Conservation (phyloP, 192 early-diverging fungal genomes). For the Coemansia sp. region DNA sequence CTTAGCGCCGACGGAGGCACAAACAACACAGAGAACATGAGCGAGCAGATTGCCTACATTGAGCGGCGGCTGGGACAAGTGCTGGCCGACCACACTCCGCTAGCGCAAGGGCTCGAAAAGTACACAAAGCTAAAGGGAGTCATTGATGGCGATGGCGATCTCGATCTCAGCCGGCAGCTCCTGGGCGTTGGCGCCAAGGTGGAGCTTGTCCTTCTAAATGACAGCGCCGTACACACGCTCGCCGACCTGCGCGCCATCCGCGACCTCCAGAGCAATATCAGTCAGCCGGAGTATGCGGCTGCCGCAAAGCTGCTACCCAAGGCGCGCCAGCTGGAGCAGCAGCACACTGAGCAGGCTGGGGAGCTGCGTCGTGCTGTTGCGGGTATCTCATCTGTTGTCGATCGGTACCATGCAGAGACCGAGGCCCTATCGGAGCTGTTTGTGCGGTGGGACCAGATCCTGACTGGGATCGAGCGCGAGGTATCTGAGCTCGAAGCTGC, state of each 20-base stretch:
- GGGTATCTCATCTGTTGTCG: constrained; percentile 37
- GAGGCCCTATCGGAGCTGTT: constrained; percentile 47
- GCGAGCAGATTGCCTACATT: constrained; percentile 27
- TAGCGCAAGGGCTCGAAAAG: constrained; percentile 29
- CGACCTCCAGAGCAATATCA: constrained; percentile 33
- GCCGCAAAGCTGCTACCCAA: constrained; percentile 27
- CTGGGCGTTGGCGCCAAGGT: constrained; percentile 41
- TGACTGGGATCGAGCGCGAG: constrained; percentile 35
- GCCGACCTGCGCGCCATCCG: constrained; percentile 34
- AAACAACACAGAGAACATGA: constrained; percentile 7
- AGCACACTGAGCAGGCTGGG: constrained; percentile 23
- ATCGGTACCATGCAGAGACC: constrained; percentile 44
- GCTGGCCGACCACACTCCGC: constrained; percentile 21
- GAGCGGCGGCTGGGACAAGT: constrained; percentile 27
- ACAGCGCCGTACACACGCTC: constrained; percentile 23
- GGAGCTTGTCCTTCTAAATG: constrained; percentile 40
- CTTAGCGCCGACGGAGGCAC: constrained; percentile 1
- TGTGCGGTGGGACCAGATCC: constrained; percentile 38
- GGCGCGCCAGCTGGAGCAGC: constrained; percentile 19
- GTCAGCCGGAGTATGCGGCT: constrained; percentile 43
- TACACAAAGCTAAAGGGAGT: constrained; percentile 40
- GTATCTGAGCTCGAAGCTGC: constrained; percentile 22
- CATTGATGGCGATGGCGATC: constrained; percentile 47
- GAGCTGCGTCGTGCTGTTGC: constrained; percentile 23
- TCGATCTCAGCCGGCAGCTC: constrained; percentile 34